Evolutionary conservation across 768 basidiomycete genomes (phyloP).

Genomic region (Inosperma sp.): DNA sequence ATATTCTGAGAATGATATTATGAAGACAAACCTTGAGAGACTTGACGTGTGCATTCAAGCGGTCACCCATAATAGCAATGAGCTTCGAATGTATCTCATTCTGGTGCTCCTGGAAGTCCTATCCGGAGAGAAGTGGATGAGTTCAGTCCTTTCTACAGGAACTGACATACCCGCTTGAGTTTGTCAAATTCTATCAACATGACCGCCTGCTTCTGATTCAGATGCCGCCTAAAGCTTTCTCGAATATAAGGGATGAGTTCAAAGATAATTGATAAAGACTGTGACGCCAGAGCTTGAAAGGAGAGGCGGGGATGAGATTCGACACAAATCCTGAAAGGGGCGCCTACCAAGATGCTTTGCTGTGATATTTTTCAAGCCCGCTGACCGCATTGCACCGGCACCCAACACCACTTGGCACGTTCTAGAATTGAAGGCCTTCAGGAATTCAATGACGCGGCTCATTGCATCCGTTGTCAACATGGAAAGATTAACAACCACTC

Average conservation of each 20-base stretch:
- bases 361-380: conserved; percentile 96
- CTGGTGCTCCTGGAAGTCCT: conserved; percentile 99
- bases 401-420: conserved; percentile 98
- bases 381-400: conserved; percentile 98
- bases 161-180: conserved; percentile 75
- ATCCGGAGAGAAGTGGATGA: conserved; percentile 12
- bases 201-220: conserved; percentile 91
- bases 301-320: conserved; percentile 3
- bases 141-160: not conserved
- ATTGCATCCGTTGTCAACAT: conserved; percentile 94
- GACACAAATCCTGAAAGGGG: not conserved
- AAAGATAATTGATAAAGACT: conserved; percentile 91
- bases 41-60: conserved; percentile 80
- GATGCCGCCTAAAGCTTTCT: conserved; percentile 89
- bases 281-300: conserved; percentile 81
- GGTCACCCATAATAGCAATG: conserved; percentile 97
- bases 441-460: conserved; percentile 88
- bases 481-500: conserved; percentile 80
- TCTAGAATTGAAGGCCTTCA: conserved; percentile 96
- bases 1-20: not conserved
- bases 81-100: conserved; percentile 98
- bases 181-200: conserved; percentile 99
- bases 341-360: conserved; percentile 85
- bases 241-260: conserved; percentile 93
- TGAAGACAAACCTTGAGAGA: conserved; percentile 59